A percentile compares a stretch with the other conserved stretches of the same genome.
Evolutionary conservation across 2,329 filamentous ascomycete species (phyloP).

Genomic region (Penicillium sp.): DNA sequence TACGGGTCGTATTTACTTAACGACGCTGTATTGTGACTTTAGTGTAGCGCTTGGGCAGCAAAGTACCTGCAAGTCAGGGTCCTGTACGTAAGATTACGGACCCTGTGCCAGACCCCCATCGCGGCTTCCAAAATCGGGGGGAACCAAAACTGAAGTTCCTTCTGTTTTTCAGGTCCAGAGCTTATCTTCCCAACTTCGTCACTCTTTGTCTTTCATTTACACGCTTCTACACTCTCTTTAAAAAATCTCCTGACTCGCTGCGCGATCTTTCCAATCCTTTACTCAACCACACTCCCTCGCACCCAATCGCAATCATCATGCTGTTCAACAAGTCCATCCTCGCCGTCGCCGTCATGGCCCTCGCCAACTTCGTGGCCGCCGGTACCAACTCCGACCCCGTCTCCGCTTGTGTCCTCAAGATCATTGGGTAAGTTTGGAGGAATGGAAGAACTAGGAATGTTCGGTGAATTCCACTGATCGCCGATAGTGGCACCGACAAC

Average conservation of each 20-base stretch:
- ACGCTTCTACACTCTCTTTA: conserved; percentile 25
- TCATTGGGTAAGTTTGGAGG: conserved; percentile 49
- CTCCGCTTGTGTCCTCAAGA: conserved; percentile 54
- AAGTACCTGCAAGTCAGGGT: neutral
- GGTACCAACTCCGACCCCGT: conserved; percentile 36
- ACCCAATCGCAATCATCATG: conserved; percentile 36
- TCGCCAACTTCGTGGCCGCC: conserved; percentile 44
- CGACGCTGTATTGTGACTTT: neutral
- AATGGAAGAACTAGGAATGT: conserved; percentile 5
- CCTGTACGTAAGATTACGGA: conserved; percentile 2
- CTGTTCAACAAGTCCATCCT: conserved; percentile 47
- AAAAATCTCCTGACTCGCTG: conserved; percentile 21
- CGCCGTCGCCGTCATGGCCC: conserved; percentile 47
- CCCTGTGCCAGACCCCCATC: conserved; percentile 4
- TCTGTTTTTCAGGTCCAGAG: conserved; percentile 11
- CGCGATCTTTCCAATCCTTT: conserved; percentile 16
- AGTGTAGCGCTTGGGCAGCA: neutral
- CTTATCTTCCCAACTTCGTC: conserved; percentile 24
- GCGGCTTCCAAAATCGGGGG: conserved; percentile 7
- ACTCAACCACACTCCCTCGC: neutral
- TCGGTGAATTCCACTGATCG: conserved; percentile 20
- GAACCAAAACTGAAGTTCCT: conserved; percentile 13
- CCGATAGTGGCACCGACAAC: conserved; percentile 34
- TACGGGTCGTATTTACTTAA: neutral
- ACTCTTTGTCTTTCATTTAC: conserved; percentile 25